These are phyloP conservation scores for Lobosporangium transversale DNA, from an alignment of 192 early-diverging fungal species.

Conservation along the genomic window DNA sequence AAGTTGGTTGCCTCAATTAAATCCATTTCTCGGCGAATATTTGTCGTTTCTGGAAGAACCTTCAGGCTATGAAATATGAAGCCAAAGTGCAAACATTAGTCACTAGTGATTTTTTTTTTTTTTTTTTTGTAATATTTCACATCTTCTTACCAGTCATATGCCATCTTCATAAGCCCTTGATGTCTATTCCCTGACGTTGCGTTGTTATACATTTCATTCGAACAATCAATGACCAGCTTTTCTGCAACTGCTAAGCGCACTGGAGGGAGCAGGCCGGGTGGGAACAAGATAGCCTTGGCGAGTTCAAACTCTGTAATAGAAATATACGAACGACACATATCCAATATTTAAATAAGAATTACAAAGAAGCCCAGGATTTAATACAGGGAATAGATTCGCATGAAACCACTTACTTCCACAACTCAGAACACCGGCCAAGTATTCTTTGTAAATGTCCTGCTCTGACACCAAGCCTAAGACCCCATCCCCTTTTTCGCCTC, in stretches of 20 bases:
- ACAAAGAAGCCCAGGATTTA: too few relatives aligned
- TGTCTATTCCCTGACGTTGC: conserved; percentile 72
- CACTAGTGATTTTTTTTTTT: too few relatives aligned
- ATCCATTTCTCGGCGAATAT: conserved; percentile 65
- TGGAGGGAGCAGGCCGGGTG: conserved; percentile 44
- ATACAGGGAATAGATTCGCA: too few relatives aligned
- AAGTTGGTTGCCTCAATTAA: conserved; percentile 78
- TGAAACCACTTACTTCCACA: conserved; percentile 71
- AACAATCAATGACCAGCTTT: conserved; percentile 72
- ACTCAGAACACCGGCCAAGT: conserved; percentile 65
- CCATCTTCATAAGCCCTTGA: conserved; percentile 74
- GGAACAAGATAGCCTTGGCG: conserved; percentile 64
- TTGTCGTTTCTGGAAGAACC: conserved; percentile 66
- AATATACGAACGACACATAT: neutral
- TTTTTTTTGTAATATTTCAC: neutral
- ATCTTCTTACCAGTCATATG: conserved; percentile 71
- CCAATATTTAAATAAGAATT: too few relatives aligned
- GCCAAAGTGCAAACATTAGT: too few relatives aligned
- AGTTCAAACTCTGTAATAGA: conserved; percentile 62
- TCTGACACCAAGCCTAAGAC: conserved; percentile 64
- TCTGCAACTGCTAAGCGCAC: conserved; percentile 61
- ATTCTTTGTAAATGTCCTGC: conserved; percentile 69
- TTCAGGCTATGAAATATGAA: conserved; percentile 72
- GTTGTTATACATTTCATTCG: conserved; percentile 80
- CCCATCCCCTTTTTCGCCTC: conserved; percentile 53